Evolutionary conservation across 2,329 filamentous ascomycete species (phyloP).

Genomic region (Aulographum hederae): DNA sequence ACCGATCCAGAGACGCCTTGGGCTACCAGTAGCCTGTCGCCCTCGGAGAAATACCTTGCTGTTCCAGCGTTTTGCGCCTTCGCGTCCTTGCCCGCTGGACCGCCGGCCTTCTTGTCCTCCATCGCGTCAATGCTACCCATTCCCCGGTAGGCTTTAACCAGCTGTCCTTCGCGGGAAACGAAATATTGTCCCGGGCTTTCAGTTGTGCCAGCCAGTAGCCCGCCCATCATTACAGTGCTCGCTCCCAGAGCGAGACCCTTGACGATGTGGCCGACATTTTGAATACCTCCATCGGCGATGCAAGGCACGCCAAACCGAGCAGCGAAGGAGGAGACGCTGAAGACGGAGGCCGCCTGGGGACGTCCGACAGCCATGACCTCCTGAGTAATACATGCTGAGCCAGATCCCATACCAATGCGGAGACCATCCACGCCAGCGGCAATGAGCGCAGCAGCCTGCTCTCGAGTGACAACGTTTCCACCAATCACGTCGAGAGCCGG

Average conservation of each 20-base stretch:
- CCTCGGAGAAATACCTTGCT: slow-evolving; percentile 95
- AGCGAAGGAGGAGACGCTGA: slow-evolving; percentile 76
- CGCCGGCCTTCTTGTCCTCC: slow-evolving; percentile 94
- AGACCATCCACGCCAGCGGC: slow-evolving; percentile 89
- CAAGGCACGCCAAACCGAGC: slow-evolving; percentile 89
- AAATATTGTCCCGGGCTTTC: slow-evolving; percentile 96
- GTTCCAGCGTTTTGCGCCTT: slow-evolving; percentile 79
- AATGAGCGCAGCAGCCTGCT: slow-evolving; percentile 85
- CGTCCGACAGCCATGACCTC: slow-evolving; percentile 98
- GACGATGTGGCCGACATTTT: slow-evolving; percentile 97
- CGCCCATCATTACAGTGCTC: slow-evolving; percentile 97
- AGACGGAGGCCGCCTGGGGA: slow-evolving; percentile 85
- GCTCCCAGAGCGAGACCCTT: slow-evolving; percentile 93
- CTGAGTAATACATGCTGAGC: slow-evolving; percentile 95
- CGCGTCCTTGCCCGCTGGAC: slow-evolving; percentile 34
- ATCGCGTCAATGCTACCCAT: slow-evolving; percentile 99
- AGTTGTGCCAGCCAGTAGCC: slow-evolving; percentile 87
- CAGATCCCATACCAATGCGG: slow-evolving; percentile 96
- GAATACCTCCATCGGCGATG: slow-evolving; percentile 93
- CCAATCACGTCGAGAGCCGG: slow-evolving; percentile 85
- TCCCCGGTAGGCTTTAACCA: slow-evolving; percentile 97
- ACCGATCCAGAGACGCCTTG: slow-evolving; percentile 88
- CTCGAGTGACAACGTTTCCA: slow-evolving; percentile 94
- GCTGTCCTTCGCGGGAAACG: slow-evolving; percentile 87
- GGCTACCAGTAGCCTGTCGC: slow-evolving; percentile 82